Evolutionary conservation across 1,284 basidiomycete species (phyloP), one percentile per base, ranked within the genome.

Genomic region (Ustilago hordei): DNA sequence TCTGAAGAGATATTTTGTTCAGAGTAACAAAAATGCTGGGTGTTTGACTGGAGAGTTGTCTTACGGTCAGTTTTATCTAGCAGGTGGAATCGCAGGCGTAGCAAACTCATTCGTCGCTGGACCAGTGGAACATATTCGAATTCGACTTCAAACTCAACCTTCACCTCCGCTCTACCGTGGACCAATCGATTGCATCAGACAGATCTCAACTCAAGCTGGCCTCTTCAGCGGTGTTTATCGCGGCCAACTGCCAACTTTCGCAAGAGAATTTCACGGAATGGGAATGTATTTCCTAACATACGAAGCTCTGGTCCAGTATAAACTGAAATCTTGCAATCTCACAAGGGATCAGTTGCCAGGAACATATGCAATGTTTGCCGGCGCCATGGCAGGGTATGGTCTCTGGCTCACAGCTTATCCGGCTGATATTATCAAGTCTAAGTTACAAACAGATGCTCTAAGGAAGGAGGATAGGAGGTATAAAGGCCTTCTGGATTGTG

Each of bases 101-200:
- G 92, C 94, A 15, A 99, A 98, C 86, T 92, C 93, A 50, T 89
- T 95, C 63, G 93, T 98, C 19, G 95, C 95, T 0, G 94, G 95
- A 2, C 96, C 96, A 2, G 95, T 99, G 13, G 96, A 99, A 87
- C 95, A 98, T 85, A 95, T 98, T 82, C 93, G 96, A 89, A 98
- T 98, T 81, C 92, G 95, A 92, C 54, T 86, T 8, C 85, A 86
- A 66, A 82, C 85, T 15, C 83, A 86, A 62, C 79, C 76, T 13
- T 63, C 71, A 2, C 60, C 75, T 79, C 75, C 70, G 8, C 84
- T 77, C 6, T 82, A 80, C 61, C 39, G 39, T 2, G 84, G 93
- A 89, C 70, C 77, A 0, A 57, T 80, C 17, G 81, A 79, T 64
- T 80, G 78, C 54, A 54, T 79, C 32, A 31, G 41, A 2, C 73